Evolutionary conservation across 2,329 filamentous ascomycete genomes (phyloP).

Genomic region (Sarocladium brachiariae): DNA sequence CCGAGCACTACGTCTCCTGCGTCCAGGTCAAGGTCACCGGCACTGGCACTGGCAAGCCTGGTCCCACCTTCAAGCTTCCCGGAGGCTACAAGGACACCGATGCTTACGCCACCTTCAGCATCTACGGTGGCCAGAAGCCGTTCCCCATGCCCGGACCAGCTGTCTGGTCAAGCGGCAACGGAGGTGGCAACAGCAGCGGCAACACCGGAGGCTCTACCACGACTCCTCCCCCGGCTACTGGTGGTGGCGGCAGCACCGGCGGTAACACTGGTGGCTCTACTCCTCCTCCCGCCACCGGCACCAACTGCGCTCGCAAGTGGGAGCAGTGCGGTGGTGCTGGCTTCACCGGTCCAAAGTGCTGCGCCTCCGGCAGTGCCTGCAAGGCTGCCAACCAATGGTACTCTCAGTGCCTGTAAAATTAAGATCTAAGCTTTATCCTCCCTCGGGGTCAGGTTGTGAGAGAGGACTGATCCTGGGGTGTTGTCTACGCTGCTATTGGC

Average conservation of each 20-base stretch:
- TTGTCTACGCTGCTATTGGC: no score
- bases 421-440: no score
- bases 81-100: constrained; percentile 22
- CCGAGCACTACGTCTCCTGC: constrained; percentile 17
- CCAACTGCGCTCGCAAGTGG: background rate
- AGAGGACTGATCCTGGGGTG: no score
- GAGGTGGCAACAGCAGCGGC: constrained; percentile 3
- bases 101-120: constrained; percentile 17
- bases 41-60: constrained; percentile 15
- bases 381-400: constrained; percentile 16
- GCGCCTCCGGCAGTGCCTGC: constrained; percentile 15
- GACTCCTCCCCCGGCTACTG: constrained; percentile 11
- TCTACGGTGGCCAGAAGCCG: constrained; percentile 16
- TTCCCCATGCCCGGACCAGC: constrained; percentile 17
- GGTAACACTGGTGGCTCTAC: background rate
- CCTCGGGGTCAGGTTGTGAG: no score
- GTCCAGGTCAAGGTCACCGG: constrained; percentile 16
- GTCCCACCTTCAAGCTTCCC: constrained; percentile 22
- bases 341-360: constrained; percentile 16
- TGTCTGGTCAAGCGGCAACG: constrained; percentile 13
- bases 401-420: constrained; percentile 13
- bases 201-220: background rate
- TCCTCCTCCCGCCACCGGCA: background rate
- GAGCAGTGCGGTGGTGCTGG: constrained; percentile 15
- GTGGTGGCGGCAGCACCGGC: background rate